Evolutionary conservation across 345 rosid genomes (phyloP), one percentile per base, ranked within the genome.

Genomic region (Eucalyptus sideroxylon): DNA sequence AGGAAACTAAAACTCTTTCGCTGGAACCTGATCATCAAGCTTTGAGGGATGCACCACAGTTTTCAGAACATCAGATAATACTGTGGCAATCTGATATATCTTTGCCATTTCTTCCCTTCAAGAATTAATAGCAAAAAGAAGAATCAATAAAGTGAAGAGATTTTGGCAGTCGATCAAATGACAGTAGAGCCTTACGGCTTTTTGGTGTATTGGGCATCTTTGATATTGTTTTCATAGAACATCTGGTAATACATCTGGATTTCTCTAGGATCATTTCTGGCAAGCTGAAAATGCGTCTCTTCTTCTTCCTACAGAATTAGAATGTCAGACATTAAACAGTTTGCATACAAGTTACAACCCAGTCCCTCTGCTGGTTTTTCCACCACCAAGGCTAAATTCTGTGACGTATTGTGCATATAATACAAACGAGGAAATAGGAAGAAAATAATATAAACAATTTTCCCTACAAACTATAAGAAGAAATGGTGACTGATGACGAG

Each of bases 51-150:
- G 96, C 56, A 96, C 96, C 86, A 97, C 97, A 7, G 96, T 93
- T 88, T 11, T 93, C 91, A 97, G 86, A 92, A 94, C 99, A 92
- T 97, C 99, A 92, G 94, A 96, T 88, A 98, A 94, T 34, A 98
- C 99, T 1, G 99, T 65, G 21, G 99, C 99, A 89, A 93, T 93
- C 93, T 96, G 97, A 92, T 94, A 94, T 87, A 94, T 92, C 93
- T 94, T 97, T 62, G 95, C 96, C 99, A 98, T 96, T 95, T 96
- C 99, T 94, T 97, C 99, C 94, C 99, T 98, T 92, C 91, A 95
- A 90, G 81, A 72, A 87, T 86, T 21, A 82, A 90, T 34, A 59
- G 12, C 93, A 81, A 88, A 65, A 87, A 91, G 51, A 89, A 90
- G 56, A 81, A 42, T 89, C 55, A 42, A 30, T 53, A 42, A 67